Evolutionary conservation across 176 grass and related monocot species (phyloP).

Genomic region (Oryza meyeriana): DNA sequence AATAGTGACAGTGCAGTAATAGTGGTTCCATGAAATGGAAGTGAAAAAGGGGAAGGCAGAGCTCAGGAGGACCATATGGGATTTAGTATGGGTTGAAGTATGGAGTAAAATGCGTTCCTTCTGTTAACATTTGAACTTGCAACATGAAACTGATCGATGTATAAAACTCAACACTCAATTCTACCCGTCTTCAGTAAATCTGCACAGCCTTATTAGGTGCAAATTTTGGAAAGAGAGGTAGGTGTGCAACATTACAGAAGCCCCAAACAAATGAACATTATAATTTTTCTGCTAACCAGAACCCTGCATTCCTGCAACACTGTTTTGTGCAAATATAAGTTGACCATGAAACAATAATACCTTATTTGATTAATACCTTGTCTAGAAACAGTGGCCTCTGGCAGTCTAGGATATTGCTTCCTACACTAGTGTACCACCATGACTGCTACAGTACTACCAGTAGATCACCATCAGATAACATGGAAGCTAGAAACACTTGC

Average conservation of each 20-base stretch:
- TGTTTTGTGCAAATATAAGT: neutral
- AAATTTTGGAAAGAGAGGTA: neutral
- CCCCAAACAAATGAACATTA: neutral
- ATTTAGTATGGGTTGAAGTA: neutral
- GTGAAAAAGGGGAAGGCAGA: neutral
- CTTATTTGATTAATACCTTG: neutral
- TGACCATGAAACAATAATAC: conserved; percentile 12
- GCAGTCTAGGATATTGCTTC: neutral
- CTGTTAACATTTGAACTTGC: neutral
- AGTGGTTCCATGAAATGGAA: neutral
- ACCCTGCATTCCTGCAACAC: neutral
- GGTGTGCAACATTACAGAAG: neutral
- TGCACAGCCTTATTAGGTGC: neutral
- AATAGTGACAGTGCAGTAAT: neutral
- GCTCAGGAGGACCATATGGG: neutral
- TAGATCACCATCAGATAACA: conserved; percentile 9
- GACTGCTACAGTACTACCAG: neutral
- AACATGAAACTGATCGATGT: neutral
- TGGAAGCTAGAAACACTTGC: conserved; percentile 25
- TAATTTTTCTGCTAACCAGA: neutral
- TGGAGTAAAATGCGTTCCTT: neutral
- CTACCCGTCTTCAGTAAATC: neutral
- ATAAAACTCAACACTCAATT: neutral
- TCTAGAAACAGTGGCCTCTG: neutral
- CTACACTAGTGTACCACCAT: neutral